phyloP scores from a whole-genome alignment of 78 protist genomes.

The Dictyostelium purpureum region DNA sequence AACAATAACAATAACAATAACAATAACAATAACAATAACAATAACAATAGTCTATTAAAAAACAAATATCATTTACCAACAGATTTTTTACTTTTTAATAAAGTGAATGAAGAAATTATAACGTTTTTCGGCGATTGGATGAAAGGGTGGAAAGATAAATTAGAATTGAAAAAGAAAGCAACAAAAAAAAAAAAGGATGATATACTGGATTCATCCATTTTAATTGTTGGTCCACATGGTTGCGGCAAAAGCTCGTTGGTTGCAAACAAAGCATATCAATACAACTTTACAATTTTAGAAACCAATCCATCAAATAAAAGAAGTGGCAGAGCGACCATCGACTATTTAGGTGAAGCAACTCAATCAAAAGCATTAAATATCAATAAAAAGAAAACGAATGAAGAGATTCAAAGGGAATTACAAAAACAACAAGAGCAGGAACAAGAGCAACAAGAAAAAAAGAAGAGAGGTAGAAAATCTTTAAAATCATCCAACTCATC shows the following conservation, averaged over 20 bases:
- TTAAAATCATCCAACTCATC: not conserved
- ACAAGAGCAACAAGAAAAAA: not conserved
- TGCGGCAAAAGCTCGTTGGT: slow-evolving; percentile 51
- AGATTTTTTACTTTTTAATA: not conserved
- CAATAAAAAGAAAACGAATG: not conserved
- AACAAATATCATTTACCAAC: not conserved
- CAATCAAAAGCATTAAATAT: slow-evolving; percentile 42
- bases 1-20: not conserved
- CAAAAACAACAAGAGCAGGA: not conserved
- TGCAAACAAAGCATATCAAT: not conserved
- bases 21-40: not conserved
- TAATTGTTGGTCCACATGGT: slow-evolving; percentile 41
- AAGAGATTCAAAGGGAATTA: not conserved
- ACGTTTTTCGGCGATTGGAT: slow-evolving; percentile 34
- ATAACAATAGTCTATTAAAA: not conserved
- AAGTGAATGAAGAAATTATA: not conserved
- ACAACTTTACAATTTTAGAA: slow-evolving; percentile 12
- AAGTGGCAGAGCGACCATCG: slow-evolving; percentile 31
- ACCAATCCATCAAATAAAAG: slow-evolving; percentile 34
- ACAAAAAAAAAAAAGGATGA: not conserved
- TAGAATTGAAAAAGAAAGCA: not conserved
- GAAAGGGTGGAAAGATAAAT: slow-evolving; percentile 14
- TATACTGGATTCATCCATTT: not conserved
- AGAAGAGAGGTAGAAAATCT: slow-evolving; percentile 2
- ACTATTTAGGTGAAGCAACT: slow-evolving; percentile 55